Conservation (phyloP, 495 filamentous ascomycete genomes). For the Penicillium arizonense region DNA sequence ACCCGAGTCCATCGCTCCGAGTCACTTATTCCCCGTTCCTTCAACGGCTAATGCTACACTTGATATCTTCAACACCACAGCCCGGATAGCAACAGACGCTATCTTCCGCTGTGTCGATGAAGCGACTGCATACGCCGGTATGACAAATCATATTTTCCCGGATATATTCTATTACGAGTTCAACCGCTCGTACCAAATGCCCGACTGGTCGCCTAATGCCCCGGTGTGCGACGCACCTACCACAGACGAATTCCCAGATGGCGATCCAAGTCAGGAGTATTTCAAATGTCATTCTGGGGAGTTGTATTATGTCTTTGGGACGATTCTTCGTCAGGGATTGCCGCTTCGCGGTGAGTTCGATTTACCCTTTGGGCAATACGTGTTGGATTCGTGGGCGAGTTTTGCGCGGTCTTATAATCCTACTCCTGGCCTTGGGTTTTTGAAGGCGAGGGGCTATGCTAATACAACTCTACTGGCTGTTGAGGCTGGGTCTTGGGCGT, state of each 20-base stretch:
- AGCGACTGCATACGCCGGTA: constrained; percentile 22
- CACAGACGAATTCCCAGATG: constrained; percentile 17
- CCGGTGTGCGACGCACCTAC: constrained; percentile 22
- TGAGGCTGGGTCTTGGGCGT: constrained; percentile 8
- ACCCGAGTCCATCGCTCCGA: constrained; percentile 9
- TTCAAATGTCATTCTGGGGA: constrained; percentile 32
- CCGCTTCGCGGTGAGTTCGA: constrained; percentile 22
- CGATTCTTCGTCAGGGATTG: constrained; percentile 13
- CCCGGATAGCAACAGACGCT: constrained; percentile 23
- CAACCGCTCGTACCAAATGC: constrained; percentile 29
- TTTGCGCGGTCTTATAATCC: constrained; percentile 19
- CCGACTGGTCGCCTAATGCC: constrained; percentile 24
- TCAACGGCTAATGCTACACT: constrained; percentile 20
- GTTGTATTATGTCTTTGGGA: constrained; percentile 26
- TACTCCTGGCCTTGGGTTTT: constrained; percentile 14
- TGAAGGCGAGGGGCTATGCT: constrained; percentile 18
- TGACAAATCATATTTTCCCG: constrained; percentile 19
- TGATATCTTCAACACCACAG: constrained; percentile 26
- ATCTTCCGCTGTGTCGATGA: constrained; percentile 29
- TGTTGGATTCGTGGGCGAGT: constrained; percentile 27
- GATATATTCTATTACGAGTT: constrained; percentile 27
- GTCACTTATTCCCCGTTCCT: constrained; percentile 14
- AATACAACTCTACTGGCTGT: constrained; percentile 17
- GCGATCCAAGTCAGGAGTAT: constrained; percentile 24
- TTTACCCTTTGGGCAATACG: constrained; percentile 24